Base-by-base conservation (phyloP, 2,329 filamentous ascomycete species). In the Hypoxylon sp. region DNA sequence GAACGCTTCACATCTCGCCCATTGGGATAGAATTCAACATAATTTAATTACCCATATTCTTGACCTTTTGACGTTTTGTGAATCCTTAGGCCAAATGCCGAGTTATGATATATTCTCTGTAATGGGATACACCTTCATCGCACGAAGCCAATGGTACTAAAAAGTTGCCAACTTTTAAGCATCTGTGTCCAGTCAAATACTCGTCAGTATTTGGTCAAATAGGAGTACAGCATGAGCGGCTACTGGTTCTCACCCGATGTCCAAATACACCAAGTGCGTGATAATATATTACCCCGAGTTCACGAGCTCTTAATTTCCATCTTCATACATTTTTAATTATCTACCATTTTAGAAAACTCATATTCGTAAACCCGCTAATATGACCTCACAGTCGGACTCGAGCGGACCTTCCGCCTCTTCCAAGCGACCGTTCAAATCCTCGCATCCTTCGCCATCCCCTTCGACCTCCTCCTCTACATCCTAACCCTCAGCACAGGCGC, bases 351-450 rank as follows among this genome's bases (percentile, higher is more conserved):
- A 25, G 11, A 1, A 1, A 36, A 28, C 1, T 6, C 11, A 48
- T 38, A n/a, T 11, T 49, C 5, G 21, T 28, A 38, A 5, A 38
- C 5, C 17, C 17, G 14, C 69, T 67, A 65, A 70, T 23, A 51
- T 1, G 5, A 30, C 17, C 19, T 34, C 23, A n/a, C 71, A 89
- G 88, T 83, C 73, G 89, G 88, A 3, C 81, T 91, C 1, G 89
- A 91, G 76, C 86, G 89, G 64, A 81, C 84, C 58, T 81, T 91
- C 70, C 86, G 89, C 49, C 80, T 89, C 60, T 71, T 89, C 48
- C 88, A 90, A 77, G 78, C 86, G 48, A 56, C 83, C 30, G 77
- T 83, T 65, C 81, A 85, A 60, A 81, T 89, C 62, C 72, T 87
- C 11, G 77, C 82, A 17, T 81, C 80, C 11, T 84, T 82, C 64